phyloP scores from a whole-genome alignment of 1,284 basidiomycete species.

The Cutaneotrichosporon sp. region DNA sequence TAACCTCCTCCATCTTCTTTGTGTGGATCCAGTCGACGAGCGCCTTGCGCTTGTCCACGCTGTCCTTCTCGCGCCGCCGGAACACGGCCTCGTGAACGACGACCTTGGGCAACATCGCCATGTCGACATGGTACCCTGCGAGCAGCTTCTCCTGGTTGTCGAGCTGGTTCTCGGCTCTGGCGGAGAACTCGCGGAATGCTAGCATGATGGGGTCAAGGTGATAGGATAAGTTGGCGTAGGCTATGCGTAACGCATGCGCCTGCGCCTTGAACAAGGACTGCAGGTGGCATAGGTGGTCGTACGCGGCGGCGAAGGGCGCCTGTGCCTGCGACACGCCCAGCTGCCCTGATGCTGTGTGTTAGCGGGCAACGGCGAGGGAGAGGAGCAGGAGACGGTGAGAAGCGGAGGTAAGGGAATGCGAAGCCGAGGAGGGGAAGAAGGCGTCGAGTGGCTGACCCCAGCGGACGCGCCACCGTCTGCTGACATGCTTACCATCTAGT shows the following conservation, averaged over 20 bases:
- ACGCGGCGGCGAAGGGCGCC: constrained; percentile 43
- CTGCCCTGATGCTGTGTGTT: constrained; percentile 16
- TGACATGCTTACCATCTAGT: constrained; percentile 36
- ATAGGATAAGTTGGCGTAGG: constrained; percentile 44
- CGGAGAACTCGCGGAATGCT: constrained; percentile 40
- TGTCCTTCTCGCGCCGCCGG: constrained; percentile 34
- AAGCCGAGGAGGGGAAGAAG: neutral
- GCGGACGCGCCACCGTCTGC: neutral
- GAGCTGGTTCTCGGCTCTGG: constrained; percentile 35
- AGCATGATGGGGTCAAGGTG: constrained; percentile 43
- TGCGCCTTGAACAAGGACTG: constrained; percentile 47
- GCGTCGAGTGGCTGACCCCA: neutral
- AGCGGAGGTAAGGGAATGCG: too few species aligned
- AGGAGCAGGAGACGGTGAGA: neutral
- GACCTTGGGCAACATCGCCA: constrained; percentile 46
- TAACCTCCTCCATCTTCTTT: constrained; percentile 50
- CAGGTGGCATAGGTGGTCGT: constrained; percentile 46
- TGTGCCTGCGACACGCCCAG: constrained; percentile 31
- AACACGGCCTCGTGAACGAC: constrained; percentile 42
- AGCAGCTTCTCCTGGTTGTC: constrained; percentile 39
- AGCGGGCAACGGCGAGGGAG: constrained; percentile 7
- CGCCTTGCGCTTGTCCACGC: constrained; percentile 36
- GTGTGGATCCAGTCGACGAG: constrained; percentile 49
- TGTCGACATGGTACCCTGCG: constrained; percentile 37
- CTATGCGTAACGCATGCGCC: constrained; percentile 43